A percentile compares a stretch with the other conserved stretches of the same genome.
Evolutionary conservation across 805 yeast genomes (phyloP).

Genomic region (Candida ponderosae): DNA sequence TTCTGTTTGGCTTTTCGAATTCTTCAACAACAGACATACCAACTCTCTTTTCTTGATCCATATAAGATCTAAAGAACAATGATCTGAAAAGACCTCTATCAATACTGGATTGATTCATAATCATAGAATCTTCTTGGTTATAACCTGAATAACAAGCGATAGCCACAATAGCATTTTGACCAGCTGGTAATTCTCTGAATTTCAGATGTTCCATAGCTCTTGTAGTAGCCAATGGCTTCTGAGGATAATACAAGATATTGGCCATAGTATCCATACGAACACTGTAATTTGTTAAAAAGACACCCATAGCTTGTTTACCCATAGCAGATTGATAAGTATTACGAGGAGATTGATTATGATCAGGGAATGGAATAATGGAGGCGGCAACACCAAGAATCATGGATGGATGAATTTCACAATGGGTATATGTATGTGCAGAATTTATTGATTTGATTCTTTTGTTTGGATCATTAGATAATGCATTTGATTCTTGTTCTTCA

Average conservation of each 20-base stretch:
- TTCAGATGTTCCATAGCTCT: slow-evolving; percentile 96
- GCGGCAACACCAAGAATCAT: slow-evolving; percentile 99
- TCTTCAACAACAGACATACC: slow-evolving; percentile 98
- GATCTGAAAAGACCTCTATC: slow-evolving; percentile 96
- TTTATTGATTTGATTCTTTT: slow-evolving; percentile 75
- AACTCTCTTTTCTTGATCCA: slow-evolving; percentile 97
- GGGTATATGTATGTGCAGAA: slow-evolving; percentile 82
- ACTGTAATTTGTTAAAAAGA: slow-evolving; percentile 85
- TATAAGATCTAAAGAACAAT: slow-evolving; percentile 90
- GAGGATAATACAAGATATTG: slow-evolving; percentile 93
- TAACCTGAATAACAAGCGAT: slow-evolving; percentile 97
- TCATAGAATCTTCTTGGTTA: slow-evolving; percentile 99
- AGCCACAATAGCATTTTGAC: slow-evolving; percentile 98
- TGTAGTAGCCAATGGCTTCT: slow-evolving; percentile 95
- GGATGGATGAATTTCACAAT: slow-evolving; percentile 98
- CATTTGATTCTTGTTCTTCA: slow-evolving; percentile 35
- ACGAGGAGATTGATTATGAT: slow-evolving; percentile 99
- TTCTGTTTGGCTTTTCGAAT: slow-evolving; percentile 93
- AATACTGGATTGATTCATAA: slow-evolving; percentile 97
- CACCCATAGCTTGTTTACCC: slow-evolving; percentile 99
- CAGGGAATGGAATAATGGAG: slow-evolving; percentile 98
- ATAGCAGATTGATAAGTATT: slow-evolving; percentile 98
- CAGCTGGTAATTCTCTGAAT: slow-evolving; percentile 97
- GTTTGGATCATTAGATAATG: slow-evolving; percentile 36
- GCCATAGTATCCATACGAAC: slow-evolving; percentile 99